Base-by-base conservation (phyloP, 2,329 filamentous ascomycete genomes). In the Dothiorella sarmentorum region DNA sequence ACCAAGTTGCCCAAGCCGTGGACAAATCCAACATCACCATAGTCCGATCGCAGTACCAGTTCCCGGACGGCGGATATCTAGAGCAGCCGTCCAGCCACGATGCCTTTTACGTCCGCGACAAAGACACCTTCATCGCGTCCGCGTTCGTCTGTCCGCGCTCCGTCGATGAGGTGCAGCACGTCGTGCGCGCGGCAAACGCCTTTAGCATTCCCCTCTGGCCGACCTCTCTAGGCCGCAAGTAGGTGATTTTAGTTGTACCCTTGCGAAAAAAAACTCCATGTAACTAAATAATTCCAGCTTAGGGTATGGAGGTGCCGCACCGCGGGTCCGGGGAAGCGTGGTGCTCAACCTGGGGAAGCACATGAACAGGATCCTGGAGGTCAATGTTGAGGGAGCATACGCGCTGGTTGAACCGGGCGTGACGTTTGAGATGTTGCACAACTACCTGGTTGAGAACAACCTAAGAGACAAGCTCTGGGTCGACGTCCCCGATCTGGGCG, bases 221-320 rank as follows among this genome's bases (percentile, higher is more conserved):
- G 35, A 70, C 61, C 63, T 68, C 68, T 44, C 69, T 67, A 61
- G 77, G 76, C 6, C 71, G 77, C 18, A 82, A 82, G n/a, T n/a
- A n/a, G n/a, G n/a, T n/a, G n/a, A n/a, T n/a, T n/a, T n/a, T n/a
- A n/a, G n/a, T n/a, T n/a, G n/a, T n/a, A n/a, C n/a, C n/a, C n/a
- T n/a, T n/a, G n/a, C n/a, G n/a, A n/a, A n/a, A n/a, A n/a, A n/a
- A n/a, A n/a, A n/a, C n/a, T n/a, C n/a, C n/a, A n/a, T n/a, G n/a
- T n/a, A n/a, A n/a, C n/a, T n/a, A n/a, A n/a, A n/a, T n/a, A n/a
- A n/a, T n/a, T n/a, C n/a, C n/a, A n/a, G n/a, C 61, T 64, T 79
- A 3, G 77, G 78, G 10, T 81, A 81, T 58, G 80, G 79, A 11
- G 79, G 79, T 3, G 75, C 79, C 2, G 78, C 77, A 0, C 79